Evolutionary conservation across 2,329 filamentous ascomycete genomes (phyloP).

Genomic region (Colletotrichum orchidophilum): DNA sequence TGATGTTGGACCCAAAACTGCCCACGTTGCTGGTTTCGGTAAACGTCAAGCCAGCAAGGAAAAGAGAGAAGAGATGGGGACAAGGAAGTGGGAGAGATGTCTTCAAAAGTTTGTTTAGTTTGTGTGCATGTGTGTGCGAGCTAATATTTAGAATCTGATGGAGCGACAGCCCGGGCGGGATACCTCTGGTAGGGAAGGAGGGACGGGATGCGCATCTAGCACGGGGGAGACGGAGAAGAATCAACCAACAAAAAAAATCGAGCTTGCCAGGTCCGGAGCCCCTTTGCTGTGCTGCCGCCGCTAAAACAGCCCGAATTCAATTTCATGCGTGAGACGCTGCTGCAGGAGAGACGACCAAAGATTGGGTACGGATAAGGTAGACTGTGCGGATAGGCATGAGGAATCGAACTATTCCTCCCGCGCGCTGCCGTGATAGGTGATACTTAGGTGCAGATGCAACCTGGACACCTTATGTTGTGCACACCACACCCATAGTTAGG

Average conservation of each 20-base stretch:
- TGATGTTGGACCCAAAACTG: neutral
- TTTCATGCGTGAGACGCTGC: constrained; percentile 19
- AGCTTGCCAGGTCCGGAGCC: neutral
- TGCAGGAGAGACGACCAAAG: constrained; percentile 3
- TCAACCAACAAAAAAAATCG: neutral
- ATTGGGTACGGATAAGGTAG: too few relatives aligned
- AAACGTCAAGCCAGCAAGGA: neutral
- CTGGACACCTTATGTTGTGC: constrained; percentile 19
- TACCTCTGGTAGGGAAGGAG: neutral
- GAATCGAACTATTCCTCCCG: neutral
- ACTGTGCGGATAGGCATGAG: too few relatives aligned
- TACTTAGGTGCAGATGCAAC: constrained; percentile 7
- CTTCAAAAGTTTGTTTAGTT: neutral
- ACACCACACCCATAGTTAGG: constrained; percentile 5
- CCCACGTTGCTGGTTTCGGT: neutral
- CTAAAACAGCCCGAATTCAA: constrained; percentile 13
- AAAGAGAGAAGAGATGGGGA: neutral
- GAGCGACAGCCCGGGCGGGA: neutral
- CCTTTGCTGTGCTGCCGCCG: constrained; percentile 16
- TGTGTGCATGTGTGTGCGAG: neutral
- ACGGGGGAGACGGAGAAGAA: neutral
- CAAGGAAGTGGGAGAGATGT: constrained; percentile 4
- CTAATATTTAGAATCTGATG: constrained; percentile 13
- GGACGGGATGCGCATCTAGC: neutral
- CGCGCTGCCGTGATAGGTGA: neutral